Evolutionary conservation across 2,329 filamentous ascomycete genomes (phyloP).

Genomic region (Bipolaris zeicola): DNA sequence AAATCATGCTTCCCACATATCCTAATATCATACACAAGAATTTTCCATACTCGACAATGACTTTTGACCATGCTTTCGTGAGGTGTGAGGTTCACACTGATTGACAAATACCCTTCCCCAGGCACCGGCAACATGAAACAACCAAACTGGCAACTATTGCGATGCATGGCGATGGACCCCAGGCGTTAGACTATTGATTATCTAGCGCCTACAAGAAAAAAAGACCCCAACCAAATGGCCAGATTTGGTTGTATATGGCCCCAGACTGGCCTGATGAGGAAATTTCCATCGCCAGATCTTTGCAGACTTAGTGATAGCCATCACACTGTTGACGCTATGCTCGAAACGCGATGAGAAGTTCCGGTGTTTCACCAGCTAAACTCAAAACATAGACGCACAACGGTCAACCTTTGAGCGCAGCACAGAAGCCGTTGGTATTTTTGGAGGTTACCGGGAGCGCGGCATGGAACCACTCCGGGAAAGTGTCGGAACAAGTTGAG

Average conservation of each 20-base stretch:
- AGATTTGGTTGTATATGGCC: constrained; percentile 3
- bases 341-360: constrained; percentile 11
- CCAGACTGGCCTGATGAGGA: constrained; percentile 1
- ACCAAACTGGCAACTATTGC: background rate
- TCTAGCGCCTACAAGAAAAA: background rate
- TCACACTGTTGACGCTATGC: constrained; percentile 1
- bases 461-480: constrained; percentile 1
- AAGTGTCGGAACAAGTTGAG: constrained; percentile 9
- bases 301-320: background rate
- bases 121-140: constrained; percentile 12
- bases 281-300: background rate
- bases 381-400: constrained; percentile 15
- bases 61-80: background rate
- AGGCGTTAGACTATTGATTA: constrained; percentile 10
- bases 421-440: constrained; percentile 6
- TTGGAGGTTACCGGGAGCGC: background rate
- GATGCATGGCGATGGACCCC: background rate
- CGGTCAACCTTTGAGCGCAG: constrained; percentile 7
- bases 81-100: background rate
- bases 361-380: constrained; percentile 16
- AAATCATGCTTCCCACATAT: constrained; percentile 6
- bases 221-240: background rate
- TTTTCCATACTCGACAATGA: background rate
- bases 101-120: constrained; percentile 1
- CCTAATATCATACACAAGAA: constrained; percentile 5